Evolutionary conservation across 1,284 basidiomycete species (phyloP).

Genomic region (Grifola frondosa): DNA sequence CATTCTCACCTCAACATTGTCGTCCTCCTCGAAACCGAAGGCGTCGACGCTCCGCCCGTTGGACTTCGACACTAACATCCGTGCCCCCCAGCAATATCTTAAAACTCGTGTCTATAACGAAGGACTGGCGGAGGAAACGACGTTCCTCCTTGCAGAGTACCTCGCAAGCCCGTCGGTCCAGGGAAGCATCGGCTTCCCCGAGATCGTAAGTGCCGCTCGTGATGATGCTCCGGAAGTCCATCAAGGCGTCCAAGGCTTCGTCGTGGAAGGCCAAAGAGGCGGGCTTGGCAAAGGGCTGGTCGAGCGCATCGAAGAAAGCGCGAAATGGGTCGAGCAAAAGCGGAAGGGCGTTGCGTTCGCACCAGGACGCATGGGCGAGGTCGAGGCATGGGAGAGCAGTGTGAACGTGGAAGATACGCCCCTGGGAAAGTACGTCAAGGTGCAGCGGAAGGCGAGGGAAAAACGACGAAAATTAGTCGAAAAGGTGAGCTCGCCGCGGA

Average conservation of each 20-base stretch:
- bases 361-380: constrained; percentile 67
- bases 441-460: constrained; percentile 80
- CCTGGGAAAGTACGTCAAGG: constrained; percentile 75
- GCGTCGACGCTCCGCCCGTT: constrained; percentile 88
- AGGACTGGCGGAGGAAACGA: constrained; percentile 79
- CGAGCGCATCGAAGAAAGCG: constrained; percentile 83
- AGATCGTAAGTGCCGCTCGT: constrained; percentile 81
- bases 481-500: constrained; percentile 49
- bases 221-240: constrained; percentile 62
- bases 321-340: constrained; percentile 72
- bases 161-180: constrained; percentile 61
- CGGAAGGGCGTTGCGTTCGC: constrained; percentile 72
- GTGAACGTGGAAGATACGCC: constrained; percentile 71
- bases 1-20: constrained; percentile 79
- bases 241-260: constrained; percentile 58
- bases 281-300: constrained; percentile 69
- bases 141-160: constrained; percentile 83
- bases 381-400: constrained; percentile 71
- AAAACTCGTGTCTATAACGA: constrained; percentile 89
- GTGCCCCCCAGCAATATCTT: constrained; percentile 85
- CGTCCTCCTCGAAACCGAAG: constrained; percentile 75
- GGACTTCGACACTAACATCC: constrained; percentile 86
- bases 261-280: constrained; percentile 53
- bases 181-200: constrained; percentile 90
- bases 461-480: constrained; percentile 74